Percentiles rank a stretch among this genome's conserved stretches.
Evolutionary conservation across 208 protist species (phyloP).

Genomic region (Spongospora subterranea): DNA sequence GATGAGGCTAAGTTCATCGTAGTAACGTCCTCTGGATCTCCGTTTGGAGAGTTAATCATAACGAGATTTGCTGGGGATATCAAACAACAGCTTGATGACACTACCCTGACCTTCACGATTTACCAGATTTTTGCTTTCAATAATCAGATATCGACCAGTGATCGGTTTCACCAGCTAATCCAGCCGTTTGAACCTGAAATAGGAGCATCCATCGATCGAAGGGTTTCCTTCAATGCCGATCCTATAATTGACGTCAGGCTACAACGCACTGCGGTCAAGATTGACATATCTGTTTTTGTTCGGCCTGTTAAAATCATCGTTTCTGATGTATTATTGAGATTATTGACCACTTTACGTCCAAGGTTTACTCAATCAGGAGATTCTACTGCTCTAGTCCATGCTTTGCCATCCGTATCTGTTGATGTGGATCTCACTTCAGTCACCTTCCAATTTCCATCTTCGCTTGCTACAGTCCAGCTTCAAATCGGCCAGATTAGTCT

Average conservation of each 20-base stretch:
- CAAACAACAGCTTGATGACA: no score
- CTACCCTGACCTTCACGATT: no score
- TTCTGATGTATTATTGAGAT: not conserved
- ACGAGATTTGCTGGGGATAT: no score
- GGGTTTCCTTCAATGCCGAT: no score
- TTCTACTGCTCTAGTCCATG: not conserved
- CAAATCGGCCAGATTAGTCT: not conserved
- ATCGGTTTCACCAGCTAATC: no score
- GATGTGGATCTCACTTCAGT: not conserved
- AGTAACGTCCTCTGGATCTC: no score
- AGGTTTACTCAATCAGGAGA: not conserved
- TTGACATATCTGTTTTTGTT: not conserved
- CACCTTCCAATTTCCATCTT: not conserved
- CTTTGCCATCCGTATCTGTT: not conserved
- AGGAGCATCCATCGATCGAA: no score
- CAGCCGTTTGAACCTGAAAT: no score
- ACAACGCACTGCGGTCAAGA: not conserved
- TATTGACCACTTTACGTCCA: not conserved
- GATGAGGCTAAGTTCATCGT: no score
- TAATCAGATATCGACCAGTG: no score
- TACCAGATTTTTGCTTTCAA: no score
- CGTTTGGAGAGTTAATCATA: no score
- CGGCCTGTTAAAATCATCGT: not conserved
- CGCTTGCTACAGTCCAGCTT: not conserved
- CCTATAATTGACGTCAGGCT: not conserved